Percentiles rank a stretch among this genome's conserved stretches.
Conservation (phyloP, 2,329 filamentous ascomycete genomes). For the Exophiala oligosperma region DNA sequence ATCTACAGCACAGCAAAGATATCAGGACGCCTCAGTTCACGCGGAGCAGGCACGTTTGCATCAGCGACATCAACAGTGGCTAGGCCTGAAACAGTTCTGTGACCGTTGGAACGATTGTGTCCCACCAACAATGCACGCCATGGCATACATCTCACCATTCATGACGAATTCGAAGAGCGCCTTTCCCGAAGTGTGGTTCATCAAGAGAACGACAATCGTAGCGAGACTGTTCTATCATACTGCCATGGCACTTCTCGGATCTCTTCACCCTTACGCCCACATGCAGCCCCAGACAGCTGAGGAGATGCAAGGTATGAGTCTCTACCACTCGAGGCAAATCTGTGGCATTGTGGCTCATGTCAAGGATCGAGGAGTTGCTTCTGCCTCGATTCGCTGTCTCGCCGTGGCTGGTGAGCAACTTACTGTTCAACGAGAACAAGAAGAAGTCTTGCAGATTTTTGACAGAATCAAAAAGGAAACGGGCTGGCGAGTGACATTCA, state of each 20-base stretch:
- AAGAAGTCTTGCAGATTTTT: constrained; percentile 77
- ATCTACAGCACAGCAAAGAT: constrained; percentile 61
- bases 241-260: constrained; percentile 75
- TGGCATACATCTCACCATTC: constrained; percentile 71
- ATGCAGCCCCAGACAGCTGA: constrained; percentile 58
- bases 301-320: constrained; percentile 69
- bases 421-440: constrained; percentile 68
- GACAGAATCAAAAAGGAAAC: constrained; percentile 73
- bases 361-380: constrained; percentile 75
- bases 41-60: constrained; percentile 62
- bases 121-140: constrained; percentile 82
- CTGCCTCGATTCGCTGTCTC: constrained; percentile 75
- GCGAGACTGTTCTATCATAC: constrained; percentile 88
- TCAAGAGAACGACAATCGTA: constrained; percentile 78
- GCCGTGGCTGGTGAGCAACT: constrained; percentile 75
- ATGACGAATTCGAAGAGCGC: constrained; percentile 68
- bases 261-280: constrained; percentile 66
- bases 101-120: constrained; percentile 78
- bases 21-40: constrained; percentile 58
- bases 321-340: constrained; percentile 77
- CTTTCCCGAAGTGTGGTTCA: constrained; percentile 89
- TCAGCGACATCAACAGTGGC: constrained; percentile 73
- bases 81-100: constrained; percentile 74
- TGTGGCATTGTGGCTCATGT: constrained; percentile 87
- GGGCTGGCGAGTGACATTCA: constrained; percentile 72